phyloP scores from a whole-genome alignment of 2,329 filamentous ascomycete species.

The Magnaporthiopsis incrustans region DNA sequence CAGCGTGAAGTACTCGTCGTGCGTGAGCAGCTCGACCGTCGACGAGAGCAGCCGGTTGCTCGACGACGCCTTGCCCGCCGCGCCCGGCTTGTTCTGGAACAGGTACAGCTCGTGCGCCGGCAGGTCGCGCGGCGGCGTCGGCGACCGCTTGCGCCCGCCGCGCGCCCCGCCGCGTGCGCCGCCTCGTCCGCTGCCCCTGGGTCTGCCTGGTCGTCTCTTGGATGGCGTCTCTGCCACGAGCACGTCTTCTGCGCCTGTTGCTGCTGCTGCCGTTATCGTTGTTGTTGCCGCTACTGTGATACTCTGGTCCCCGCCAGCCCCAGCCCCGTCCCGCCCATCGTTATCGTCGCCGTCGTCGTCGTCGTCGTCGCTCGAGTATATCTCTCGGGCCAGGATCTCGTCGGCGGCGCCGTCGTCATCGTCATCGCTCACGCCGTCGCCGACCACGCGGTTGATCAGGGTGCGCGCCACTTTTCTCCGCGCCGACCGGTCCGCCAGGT shows the following conservation, averaged over 20 bases:
- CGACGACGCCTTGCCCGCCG: conserved; percentile 62
- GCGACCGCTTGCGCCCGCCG: conserved; percentile 51
- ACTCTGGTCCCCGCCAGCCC: conserved; percentile 13
- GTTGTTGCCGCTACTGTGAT: conserved; percentile 19
- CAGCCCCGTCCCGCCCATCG: conserved; percentile 25
- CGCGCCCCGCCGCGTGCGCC: conserved; percentile 19
- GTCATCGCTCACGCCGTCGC: conserved; percentile 58
- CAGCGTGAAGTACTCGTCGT: conserved; percentile 82
- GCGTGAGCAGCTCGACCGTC: conserved; percentile 70
- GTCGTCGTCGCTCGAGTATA: conserved; percentile 52
- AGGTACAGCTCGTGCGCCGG: conserved; percentile 90
- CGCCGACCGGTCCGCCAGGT: conserved; percentile 76
- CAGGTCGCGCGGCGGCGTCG: conserved; percentile 72
- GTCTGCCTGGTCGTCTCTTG: conserved; percentile 37
- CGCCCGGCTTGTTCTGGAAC: conserved; percentile 77
- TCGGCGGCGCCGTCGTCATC: conserved; percentile 69
- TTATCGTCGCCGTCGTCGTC: conserved; percentile 35
- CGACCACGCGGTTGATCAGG: conserved; percentile 63
- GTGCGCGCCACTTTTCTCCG: conserved; percentile 74
- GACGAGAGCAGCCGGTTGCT: conserved; percentile 63
- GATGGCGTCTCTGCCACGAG: conserved; percentile 30
- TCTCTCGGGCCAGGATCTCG: conserved; percentile 59
- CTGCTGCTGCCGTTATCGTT: conserved; percentile 18
- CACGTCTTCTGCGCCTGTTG: conserved; percentile 11
- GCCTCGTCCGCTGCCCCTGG: conserved; percentile 36